A percentile compares a stretch with the other conserved stretches of the same genome.
These are phyloP conservation scores for Magnaporthiopsis incrustans DNA, from an alignment of 2,329 filamentous ascomycete genomes.

Conservation along the genomic window DNA sequence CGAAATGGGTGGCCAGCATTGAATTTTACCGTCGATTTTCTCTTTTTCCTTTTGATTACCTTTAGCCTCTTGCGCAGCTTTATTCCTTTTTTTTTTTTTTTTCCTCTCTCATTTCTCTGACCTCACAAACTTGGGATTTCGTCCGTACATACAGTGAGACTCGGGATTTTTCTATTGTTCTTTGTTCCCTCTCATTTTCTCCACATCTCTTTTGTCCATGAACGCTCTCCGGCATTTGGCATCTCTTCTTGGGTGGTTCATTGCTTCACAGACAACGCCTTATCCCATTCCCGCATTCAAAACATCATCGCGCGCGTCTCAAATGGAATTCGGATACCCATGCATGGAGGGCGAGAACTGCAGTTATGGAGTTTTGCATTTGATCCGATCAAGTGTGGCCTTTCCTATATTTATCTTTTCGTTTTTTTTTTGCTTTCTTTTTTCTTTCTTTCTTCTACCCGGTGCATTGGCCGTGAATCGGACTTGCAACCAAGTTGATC, in stretches of 20 bases:
- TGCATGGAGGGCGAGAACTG: background rate
- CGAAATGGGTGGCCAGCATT: constrained; percentile 15
- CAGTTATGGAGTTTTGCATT: background rate
- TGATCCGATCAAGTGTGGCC: background rate
- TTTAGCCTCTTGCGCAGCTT: constrained; percentile 1
- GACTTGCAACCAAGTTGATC: too few species aligned
- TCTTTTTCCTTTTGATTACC: constrained; percentile 10
- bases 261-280: background rate
- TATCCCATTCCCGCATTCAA: background rate
- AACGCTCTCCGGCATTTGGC: too few species aligned
- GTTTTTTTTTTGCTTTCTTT: background rate
- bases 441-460: background rate
- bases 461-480: too few species aligned
- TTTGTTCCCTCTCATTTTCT: background rate
- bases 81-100: constrained; percentile 10
- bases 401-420: background rate
- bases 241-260: background rate
- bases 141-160: background rate
- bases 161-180: constrained; percentile 1
- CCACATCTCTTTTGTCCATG: background rate
- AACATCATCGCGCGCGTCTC: background rate
- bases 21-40: constrained; percentile 9
- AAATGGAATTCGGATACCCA: background rate
- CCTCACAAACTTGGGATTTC: constrained; percentile 6
- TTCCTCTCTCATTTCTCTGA: constrained; percentile 11